Percentiles rank a stretch among this genome's conserved stretches.
These are phyloP conservation scores for Tuctoria greenei DNA, from an alignment of 176 grass and related monocot species.

Conservation along the genomic window DNA sequence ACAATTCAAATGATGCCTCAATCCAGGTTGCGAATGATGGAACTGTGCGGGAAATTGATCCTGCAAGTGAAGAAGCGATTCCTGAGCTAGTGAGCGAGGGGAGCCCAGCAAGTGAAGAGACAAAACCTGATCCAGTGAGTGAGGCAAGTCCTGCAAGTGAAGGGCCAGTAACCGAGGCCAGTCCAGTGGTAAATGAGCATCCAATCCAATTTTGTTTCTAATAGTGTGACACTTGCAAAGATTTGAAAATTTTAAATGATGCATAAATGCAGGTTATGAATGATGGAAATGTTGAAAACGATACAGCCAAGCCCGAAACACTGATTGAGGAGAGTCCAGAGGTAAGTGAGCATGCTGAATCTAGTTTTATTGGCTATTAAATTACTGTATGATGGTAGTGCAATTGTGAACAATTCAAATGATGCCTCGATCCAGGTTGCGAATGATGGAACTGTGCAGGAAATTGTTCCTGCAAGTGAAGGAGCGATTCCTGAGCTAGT, in stretches of 20 bases:
- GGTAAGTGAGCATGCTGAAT: conserved; percentile 39
- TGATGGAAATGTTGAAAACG: conserved; percentile 18
- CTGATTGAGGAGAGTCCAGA: background rate
- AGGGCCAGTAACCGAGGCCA: background rate
- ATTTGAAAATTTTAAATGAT: background rate
- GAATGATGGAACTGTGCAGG: conserved; percentile 4
- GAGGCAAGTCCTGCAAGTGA: too few relatives aligned
- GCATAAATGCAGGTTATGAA: background rate
- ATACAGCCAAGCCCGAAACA: background rate
- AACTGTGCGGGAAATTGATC: conserved; percentile 2
- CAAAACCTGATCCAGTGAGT: background rate
- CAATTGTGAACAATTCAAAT: conserved; percentile 23
- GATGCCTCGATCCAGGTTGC: conserved; percentile 14
- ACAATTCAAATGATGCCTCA: background rate
- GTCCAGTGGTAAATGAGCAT: background rate
- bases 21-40: conserved; percentile 28
- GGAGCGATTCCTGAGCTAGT: background rate
- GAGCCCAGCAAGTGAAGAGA: background rate
- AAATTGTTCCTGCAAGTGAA: background rate
- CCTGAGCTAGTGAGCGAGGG: background rate
- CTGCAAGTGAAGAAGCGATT: background rate
- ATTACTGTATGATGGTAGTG: conserved; percentile 6
- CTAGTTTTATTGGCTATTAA: conserved; percentile 5
- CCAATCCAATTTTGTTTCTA: background rate
- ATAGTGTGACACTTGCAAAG: background rate